These are phyloP conservation scores for apple (Malus domestica) DNA, from an alignment of 306 rosid species.

Conservation along the genomic window DNA sequence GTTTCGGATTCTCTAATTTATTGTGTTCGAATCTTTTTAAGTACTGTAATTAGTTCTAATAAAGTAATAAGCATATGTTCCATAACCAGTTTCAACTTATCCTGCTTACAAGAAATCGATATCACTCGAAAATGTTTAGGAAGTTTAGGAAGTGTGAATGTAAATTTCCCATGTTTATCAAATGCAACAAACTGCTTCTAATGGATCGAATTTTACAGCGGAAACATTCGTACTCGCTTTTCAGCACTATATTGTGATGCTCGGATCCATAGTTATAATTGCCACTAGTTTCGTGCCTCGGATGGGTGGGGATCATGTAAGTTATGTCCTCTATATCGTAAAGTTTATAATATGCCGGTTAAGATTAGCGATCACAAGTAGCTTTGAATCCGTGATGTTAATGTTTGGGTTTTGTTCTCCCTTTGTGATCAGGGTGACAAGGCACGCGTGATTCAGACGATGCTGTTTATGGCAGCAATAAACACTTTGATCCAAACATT, in stretches of 20 bases:
- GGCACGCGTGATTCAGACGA: constrained; percentile 81
- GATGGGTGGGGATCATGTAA: constrained; percentile 89
- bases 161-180: not conserved
- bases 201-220: constrained; percentile 37
- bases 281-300: constrained; percentile 60
- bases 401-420: not conserved
- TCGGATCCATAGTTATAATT: constrained; percentile 79
- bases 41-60: not conserved
- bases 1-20: constrained; percentile 21
- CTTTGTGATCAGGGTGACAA: constrained; percentile 59
- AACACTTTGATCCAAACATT: constrained; percentile 77
- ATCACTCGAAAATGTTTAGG: not conserved
- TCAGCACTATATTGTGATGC: constrained; percentile 97
- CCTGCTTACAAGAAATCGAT: not conserved
- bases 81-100: not conserved
- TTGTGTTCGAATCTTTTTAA: not conserved
- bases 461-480: constrained; percentile 73
- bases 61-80: not conserved
- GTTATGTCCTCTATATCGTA: constrained; percentile 5
- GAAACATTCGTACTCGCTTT: constrained; percentile 64
- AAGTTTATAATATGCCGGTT: not conserved
- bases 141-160: not conserved
- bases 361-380: not conserved
- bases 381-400: not conserved
- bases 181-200: constrained; percentile 9